A percentile compares a stretch with the other conserved stretches of the same genome.
phyloP scores from a whole-genome alignment of 202 grass and related monocot genomes.

The Schoenoplectus tabernaemontani region DNA sequence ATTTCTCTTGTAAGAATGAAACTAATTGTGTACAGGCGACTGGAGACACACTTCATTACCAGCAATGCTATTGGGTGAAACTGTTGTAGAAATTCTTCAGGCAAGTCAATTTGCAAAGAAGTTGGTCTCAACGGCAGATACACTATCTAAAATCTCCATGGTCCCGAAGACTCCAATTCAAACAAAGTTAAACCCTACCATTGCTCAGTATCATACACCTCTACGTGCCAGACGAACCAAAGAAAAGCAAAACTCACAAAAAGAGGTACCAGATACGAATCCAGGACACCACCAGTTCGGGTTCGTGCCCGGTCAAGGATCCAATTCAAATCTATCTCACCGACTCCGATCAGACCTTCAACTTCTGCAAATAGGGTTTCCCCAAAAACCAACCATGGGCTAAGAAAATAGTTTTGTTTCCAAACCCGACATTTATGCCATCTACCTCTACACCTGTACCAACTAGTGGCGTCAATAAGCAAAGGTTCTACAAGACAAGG shows the following conservation, averaged over 20 bases:
- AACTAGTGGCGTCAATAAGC: slow-evolving; percentile 33
- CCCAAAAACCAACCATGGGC: slow-evolving; percentile 61
- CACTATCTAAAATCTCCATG: not conserved
- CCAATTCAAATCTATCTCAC: slow-evolving; percentile 67
- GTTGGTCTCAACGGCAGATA: slow-evolving; percentile 24
- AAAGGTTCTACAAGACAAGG: slow-evolving; percentile 50
- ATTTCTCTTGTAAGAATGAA: not conserved
- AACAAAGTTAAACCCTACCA: slow-evolving; percentile 20
- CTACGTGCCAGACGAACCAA: slow-evolving; percentile 44
- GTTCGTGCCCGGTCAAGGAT: slow-evolving; percentile 50
- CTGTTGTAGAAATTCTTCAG: slow-evolving; percentile 76
- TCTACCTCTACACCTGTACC: slow-evolving; percentile 24
- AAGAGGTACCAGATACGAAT: slow-evolving; percentile 20
- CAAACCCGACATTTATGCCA: slow-evolving; percentile 47
- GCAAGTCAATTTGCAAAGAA: slow-evolving; percentile 66
- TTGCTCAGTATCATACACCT: slow-evolving; percentile 25
- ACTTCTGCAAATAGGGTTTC: slow-evolving; percentile 47
- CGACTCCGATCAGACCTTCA: slow-evolving; percentile 37
- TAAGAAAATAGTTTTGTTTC: slow-evolving; percentile 84
- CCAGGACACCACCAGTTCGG: slow-evolving; percentile 30
- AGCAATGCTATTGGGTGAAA: slow-evolving; percentile 82
- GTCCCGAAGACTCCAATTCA: slow-evolving; percentile 46
- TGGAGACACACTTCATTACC: slow-evolving; percentile 75
- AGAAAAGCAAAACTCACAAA: slow-evolving; percentile 65
- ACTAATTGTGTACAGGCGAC: slow-evolving; percentile 26